A percentile compares a stretch with the other conserved stretches of the same genome.
These are phyloP conservation scores for Agroathelia rolfsii DNA, from an alignment of 1,284 basidiomycete species.

Conservation along the genomic window DNA sequence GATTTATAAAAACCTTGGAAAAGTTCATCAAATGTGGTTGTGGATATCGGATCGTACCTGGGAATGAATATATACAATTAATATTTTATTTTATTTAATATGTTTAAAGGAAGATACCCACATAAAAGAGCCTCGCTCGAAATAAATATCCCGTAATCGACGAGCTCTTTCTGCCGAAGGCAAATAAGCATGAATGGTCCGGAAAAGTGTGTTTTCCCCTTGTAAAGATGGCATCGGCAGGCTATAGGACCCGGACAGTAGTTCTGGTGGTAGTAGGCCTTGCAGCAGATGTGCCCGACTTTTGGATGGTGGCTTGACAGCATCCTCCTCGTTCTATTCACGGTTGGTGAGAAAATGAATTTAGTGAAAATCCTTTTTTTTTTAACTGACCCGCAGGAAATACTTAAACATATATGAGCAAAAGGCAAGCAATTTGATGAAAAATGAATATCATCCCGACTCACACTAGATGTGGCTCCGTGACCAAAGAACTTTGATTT, in stretches of 20 bases:
- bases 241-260: no score
- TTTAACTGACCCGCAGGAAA: slow-evolving; percentile 58
- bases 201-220: no score
- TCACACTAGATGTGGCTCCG: slow-evolving; percentile 68
- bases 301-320: slow-evolving; percentile 44
- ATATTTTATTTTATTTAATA: no score
- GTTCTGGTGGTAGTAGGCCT: no score
- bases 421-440: slow-evolving; percentile 6
- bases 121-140: slow-evolving; percentile 70
- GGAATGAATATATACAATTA: background rate
- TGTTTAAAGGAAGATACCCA: slow-evolving; percentile 20
- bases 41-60: slow-evolving; percentile 67
- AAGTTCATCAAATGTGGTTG: slow-evolving; percentile 55
- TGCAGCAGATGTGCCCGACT: slow-evolving; percentile 37
- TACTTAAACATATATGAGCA: slow-evolving; percentile 32
- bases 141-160: slow-evolving; percentile 55
- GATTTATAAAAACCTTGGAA: no score
- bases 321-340: slow-evolving; percentile 45
- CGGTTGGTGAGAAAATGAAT: slow-evolving; percentile 9
- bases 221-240: no score
- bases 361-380: no score
- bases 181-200: no score
- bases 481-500: slow-evolving; percentile 66
- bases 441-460: slow-evolving; percentile 16
- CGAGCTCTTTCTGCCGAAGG: slow-evolving; percentile 49